phyloP scores from a whole-genome alignment of 2,329 filamentous ascomycete genomes.

The Trichoderma hamatum region DNA sequence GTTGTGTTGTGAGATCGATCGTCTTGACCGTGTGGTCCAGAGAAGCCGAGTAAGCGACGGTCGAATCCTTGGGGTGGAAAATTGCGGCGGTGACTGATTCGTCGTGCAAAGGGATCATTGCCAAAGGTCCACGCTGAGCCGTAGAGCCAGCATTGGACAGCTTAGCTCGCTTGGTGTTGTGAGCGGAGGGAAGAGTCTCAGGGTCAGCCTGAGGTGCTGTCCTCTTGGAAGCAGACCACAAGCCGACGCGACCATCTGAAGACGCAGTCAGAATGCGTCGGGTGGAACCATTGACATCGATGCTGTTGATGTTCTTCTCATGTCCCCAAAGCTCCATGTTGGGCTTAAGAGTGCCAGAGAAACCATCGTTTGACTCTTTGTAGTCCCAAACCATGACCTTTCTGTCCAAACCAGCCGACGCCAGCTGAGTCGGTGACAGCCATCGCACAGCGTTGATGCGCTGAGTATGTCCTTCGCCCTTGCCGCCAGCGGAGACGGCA shows the following conservation, averaged over 20 bases:
- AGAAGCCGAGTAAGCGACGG: slow-evolving; percentile 87
- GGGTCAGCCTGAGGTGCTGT: slow-evolving; percentile 74
- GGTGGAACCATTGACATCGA: slow-evolving; percentile 73
- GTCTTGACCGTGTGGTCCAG: slow-evolving; percentile 91
- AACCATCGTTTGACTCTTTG: slow-evolving; percentile 63
- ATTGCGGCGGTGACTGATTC: slow-evolving; percentile 75
- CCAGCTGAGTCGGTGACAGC: slow-evolving; percentile 75
- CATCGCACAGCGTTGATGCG: slow-evolving; percentile 84
- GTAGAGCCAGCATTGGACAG: slow-evolving; percentile 48
- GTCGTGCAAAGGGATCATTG: slow-evolving; percentile 72
- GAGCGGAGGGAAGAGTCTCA: slow-evolving; percentile 67
- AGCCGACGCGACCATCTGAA: slow-evolving; percentile 78
- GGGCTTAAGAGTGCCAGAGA: slow-evolving; percentile 66
- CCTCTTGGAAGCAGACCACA: slow-evolving; percentile 83
- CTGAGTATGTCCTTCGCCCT: slow-evolving; percentile 72
- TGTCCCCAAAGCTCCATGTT: slow-evolving; percentile 85
- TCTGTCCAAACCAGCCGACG: slow-evolving; percentile 80
- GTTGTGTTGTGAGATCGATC: slow-evolving; percentile 82
- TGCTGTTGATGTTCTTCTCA: slow-evolving; percentile 69
- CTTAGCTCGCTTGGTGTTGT: slow-evolving; percentile 77
- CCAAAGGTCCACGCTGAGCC: slow-evolving; percentile 78
- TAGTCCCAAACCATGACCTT: slow-evolving; percentile 92
- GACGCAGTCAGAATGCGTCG: slow-evolving; percentile 84
- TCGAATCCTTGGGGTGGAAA: slow-evolving; percentile 83
- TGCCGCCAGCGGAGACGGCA: slow-evolving; percentile 69